Base-by-base conservation (phyloP, 2,329 filamentous ascomycete species). In the Pleochaeta shiraiana region DNA sequence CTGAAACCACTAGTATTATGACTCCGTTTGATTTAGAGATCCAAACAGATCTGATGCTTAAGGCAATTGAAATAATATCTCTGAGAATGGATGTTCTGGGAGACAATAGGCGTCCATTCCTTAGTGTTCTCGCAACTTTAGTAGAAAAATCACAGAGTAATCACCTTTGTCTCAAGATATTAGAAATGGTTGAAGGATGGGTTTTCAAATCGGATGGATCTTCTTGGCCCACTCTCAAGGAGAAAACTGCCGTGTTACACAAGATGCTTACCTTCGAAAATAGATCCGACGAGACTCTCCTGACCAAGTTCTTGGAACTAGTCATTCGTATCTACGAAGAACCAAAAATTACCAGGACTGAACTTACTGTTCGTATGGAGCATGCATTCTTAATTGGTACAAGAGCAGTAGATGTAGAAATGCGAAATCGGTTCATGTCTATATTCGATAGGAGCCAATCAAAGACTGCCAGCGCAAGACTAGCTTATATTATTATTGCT, bases 311-410 rank as follows among this genome's bases (percentile, higher is more conserved):
- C 77, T 79, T 98, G 65, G 88, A 97, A 68, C 83, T 99, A 30
- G 93, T 99, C 30, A 95, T 98, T 69, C 85, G 91, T 61, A 96
- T 99, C 66, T 99, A 99, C 73, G 95, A 98, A 72, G 93, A 98
- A 71, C 89, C 90, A 0, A 95, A 95, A 75, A 93, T 98, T 67
- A 90, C 91, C 0, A 83, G 91, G 34, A 96, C 92, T 0, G 93
- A 99, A 75, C 80, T 99, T 64, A 97, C 93, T 0, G 95, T 99
- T 11, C 84, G 95, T 3, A 87, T 99, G 81, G 93, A 99, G 76
- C 92, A 97, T 74, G 93, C 93, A 4, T 99, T 98, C 79, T 80
- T 99, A 68, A 93, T 98, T 62, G 93, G 95, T 31, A 95, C 92
- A 0, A 79, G 95, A 70, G 92, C 92, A 1, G 86, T 91, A 69